Evolutionary conservation across 306 rosid genomes (phyloP), one percentile per base, ranked within the genome.

Genomic region (Acacia acuminata): DNA sequence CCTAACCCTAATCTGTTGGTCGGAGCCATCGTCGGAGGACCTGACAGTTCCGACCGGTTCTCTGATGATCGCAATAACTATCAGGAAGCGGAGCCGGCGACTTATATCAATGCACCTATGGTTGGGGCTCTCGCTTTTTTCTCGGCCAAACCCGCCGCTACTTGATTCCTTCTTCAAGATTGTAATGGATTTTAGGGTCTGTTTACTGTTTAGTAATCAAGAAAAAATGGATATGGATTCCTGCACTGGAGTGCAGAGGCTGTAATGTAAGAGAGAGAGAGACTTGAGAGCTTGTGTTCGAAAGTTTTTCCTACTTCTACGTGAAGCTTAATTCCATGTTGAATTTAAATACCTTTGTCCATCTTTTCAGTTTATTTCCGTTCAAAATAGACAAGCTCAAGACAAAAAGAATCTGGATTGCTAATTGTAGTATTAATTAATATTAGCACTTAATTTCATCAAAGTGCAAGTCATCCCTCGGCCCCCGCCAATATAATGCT

Each of bases 21-120:
- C 34, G 98, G 98, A 38, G 97, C 97, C 71, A 79, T 94, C 0
- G 93, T 94, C 1, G 97, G 98, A n/a, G 98, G 98, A 71, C 98
- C 98, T 17, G 97, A 94, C 73, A 88, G 67, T 34, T 77, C 24
- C 2, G 97, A 94, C 81, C 88, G 75, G 30, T 94, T 91, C 73
- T 75, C 92, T 0, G 97, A 94, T 83, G 91, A 93, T 63, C 82
- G 98, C 55, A 86, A 88, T 70, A 93, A 91, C 77, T 94, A 94
- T 63, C 94, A 87, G 84, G 97, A 94, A 79, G 84, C 97, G 0
- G 98, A 94, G 87, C 98, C 98, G 1, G 90, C 98, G 30, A 93
- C 98, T 0, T 94, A 94, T 50, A 94, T 91, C 80, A 94, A 94
- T 82, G 98, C 97, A 1, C 98, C 98, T 0, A 81, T 94, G 24